A percentile compares a stretch with the other conserved stretches of the same genome.
phyloP scores from a whole-genome alignment of 2,329 filamentous ascomycete genomes.

The Xenoacremonium recifei region DNA sequence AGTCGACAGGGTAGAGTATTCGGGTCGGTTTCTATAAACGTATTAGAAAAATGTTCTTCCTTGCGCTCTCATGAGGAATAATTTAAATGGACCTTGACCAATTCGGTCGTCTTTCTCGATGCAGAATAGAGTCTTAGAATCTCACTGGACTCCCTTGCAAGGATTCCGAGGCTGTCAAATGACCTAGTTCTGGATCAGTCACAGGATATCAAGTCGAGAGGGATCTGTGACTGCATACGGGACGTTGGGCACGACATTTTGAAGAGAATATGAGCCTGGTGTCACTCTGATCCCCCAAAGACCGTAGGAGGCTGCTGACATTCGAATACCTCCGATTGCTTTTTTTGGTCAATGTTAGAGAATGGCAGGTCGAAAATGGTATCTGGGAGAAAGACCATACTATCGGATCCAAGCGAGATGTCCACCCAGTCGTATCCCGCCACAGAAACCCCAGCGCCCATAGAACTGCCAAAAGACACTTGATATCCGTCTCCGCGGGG shows the following conservation, averaged over 20 bases:
- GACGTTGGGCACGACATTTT: background rate
- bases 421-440: constrained; percentile 45
- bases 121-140: background rate
- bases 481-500: constrained; percentile 48
- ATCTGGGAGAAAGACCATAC: too few species aligned
- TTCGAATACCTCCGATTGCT: background rate
- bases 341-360: too few species aligned
- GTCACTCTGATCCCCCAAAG: background rate
- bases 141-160: background rate
- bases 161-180: background rate
- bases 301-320: background rate
- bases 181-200: background rate
- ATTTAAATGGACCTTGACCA: too few species aligned
- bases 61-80: too few species aligned
- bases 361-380: too few species aligned
- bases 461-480: constrained; percentile 44
- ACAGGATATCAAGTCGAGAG: background rate
- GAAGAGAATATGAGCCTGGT: background rate
- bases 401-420: constrained; percentile 14
- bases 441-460: constrained; percentile 36
- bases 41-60: too few species aligned
- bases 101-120: too few species aligned
- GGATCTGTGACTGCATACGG: background rate
- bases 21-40: background rate
- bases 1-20: background rate